Base-by-base conservation (phyloP, 441 rosid genomes). In the Gossypium aridum region DNA sequence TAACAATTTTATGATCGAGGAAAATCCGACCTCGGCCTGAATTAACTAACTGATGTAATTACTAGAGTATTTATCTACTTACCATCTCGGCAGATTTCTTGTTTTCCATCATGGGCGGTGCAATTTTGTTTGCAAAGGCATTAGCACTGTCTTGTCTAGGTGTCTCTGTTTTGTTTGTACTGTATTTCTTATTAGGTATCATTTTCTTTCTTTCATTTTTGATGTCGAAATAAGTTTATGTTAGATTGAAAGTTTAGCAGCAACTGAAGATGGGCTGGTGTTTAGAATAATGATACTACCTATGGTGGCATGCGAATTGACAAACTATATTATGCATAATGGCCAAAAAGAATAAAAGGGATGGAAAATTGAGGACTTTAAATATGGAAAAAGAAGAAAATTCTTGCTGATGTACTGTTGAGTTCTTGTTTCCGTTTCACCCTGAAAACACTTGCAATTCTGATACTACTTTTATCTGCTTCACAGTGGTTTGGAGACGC, bases 401-500 rank as follows among this genome's bases (percentile, higher is more conserved):
- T 10, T 22, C 10, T 59, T 28, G n/a, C 34, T 13, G 31, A 72
- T 37, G 51, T 34, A 5, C 7, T 25, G 5, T 25, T 59, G 3
- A 14, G 39, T 28, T 26, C 17, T 25, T n/a, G 0, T 60, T 17
- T 61, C 56, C 45, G 6, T 67, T 67, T 67, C 2, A 6, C 8
- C 12, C 3, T 7, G 12, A 39, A 75, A 34, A 66, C 57, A 64
- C 59, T 53, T 59, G 20, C 47, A 57, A 68, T n/a, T 37, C 13
- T 9, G 12, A 17, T 34, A 12, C 13, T 25, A 19, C 66, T 47
- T 73, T 63, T 66, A 37, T 65, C 80, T 71, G 68, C 37, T 43
- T 78, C 70, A 59, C 83, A 93, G 99, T 96, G 99, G 99, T 93
- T 92, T 80, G 99, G 99, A 85, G 99, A 96, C 75, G 97, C 99